Evolutionary conservation across 495 filamentous ascomycete species (phyloP), one percentile per base, ranked within the genome.

Genomic region (Tuber magnatum): DNA sequence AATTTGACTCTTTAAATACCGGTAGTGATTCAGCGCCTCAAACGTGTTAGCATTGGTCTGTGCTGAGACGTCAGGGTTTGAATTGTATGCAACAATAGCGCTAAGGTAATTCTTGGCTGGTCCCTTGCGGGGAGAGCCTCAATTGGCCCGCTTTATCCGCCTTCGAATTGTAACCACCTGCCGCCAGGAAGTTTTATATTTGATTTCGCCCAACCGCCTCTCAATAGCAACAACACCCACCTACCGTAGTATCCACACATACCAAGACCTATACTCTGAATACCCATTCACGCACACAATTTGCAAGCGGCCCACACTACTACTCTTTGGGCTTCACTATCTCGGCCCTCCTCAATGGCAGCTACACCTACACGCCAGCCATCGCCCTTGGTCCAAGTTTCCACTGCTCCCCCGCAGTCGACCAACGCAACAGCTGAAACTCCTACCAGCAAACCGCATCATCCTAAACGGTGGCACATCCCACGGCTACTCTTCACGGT

Each of bases 401-500:
- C 56, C 20, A 28, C 77, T 42, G 71, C 80, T 10, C 76, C 56
- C 24, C 28, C 71, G 24, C 77, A 75, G 69, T 74, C 80, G 5
- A 65, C 70, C 69, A 68, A 22, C 69, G 43, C 48, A 39, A 18
- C 14, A 24, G 74, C 51, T 41, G 71, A 78, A 69, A 39, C 74
- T 35, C 71, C 76, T n/a, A 73, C 74, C 51, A 48, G 41, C 2
- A 43, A 51, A 8, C 41, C 38, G 1, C 73, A 68, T 20, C 68
- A 39, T 69, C 78, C 75, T 69, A 68, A 51, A 39, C 76, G 43
- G 38, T 81, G 79, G 80, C 76, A 32, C 28, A 61, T 87, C 38
- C 90, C 91, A 32, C 92, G 89, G 71, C 87, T 94, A 14, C 90
- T 90, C 40, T 87, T 97, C 69, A 87, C 92, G 74, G 83, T 91